Percentiles rank a stretch among this genome's conserved stretches.
Conservation (phyloP, 2,329 filamentous ascomycete genomes). For the Plenodomus biglobosus region DNA sequence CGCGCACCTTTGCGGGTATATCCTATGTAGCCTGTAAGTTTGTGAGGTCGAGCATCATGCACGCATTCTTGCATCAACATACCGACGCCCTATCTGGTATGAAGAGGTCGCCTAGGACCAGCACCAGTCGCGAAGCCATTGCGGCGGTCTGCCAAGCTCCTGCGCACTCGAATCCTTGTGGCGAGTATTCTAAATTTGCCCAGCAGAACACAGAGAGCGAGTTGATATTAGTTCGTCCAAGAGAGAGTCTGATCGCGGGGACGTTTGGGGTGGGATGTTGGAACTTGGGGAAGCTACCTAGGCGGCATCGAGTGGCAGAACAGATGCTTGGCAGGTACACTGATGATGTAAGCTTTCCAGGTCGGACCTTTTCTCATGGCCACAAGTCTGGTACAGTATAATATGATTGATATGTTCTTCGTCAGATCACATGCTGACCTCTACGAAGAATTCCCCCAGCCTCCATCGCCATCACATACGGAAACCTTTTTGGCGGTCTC, state of each 20-base stretch:
- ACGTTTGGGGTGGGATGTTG: not conserved
- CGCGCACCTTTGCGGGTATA: constrained; percentile 46
- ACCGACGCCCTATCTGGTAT: constrained; percentile 48
- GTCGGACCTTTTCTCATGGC: not conserved
- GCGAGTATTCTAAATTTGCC: not conserved
- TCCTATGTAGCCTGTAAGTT: constrained; percentile 45
- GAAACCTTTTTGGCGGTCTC: too few species aligned
- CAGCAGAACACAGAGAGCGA: too few species aligned
- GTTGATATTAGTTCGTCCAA: not conserved
- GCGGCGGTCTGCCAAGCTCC: not conserved
- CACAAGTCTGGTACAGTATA: not conserved
- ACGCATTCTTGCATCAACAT: constrained; percentile 18
- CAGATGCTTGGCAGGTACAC: not conserved
- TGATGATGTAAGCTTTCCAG: not conserved
- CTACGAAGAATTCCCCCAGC: too few species aligned
- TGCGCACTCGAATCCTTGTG: not conserved
- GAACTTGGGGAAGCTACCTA: not conserved
- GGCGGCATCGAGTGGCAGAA: not conserved
- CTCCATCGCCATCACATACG: too few species aligned
- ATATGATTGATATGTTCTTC: too few species aligned
- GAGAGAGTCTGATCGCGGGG: not conserved
- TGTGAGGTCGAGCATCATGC: constrained; percentile 34
- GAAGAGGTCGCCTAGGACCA: constrained; percentile 48
- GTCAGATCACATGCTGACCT: too few species aligned
- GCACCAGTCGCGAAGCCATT: constrained; percentile 48